These are phyloP conservation scores for Vanrija sp. DNA, from an alignment of 1,284 basidiomycete species.

Conservation along the genomic window DNA sequence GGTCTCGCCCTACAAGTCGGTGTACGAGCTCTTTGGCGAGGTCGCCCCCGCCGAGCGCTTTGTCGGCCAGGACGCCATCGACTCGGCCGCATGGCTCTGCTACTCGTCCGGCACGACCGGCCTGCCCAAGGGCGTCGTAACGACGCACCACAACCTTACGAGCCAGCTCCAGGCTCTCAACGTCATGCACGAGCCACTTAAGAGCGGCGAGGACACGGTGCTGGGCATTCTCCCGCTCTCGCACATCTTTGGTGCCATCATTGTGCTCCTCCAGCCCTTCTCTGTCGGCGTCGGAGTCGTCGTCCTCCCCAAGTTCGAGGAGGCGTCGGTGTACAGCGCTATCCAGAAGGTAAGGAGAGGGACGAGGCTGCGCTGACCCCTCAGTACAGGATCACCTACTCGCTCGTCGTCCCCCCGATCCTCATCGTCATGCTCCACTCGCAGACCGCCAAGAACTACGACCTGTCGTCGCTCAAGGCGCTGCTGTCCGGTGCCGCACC, in stretches of 20 bases:
- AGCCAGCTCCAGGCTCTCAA: conserved; percentile 28
- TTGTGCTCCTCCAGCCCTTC: conserved; percentile 60
- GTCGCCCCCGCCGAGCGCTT: conserved; percentile 2
- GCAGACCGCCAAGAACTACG: conserved; percentile 62
- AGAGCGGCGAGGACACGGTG: conserved; percentile 7
- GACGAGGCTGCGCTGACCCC: conserved; percentile 31
- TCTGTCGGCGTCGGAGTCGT: conserved; percentile 59
- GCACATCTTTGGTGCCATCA: conserved; percentile 18
- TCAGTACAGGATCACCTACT: conserved; percentile 60
- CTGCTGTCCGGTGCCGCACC: conserved; percentile 80
- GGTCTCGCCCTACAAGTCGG: conserved; percentile 7
- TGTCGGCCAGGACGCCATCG: conserved; percentile 3
- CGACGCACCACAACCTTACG: conserved; percentile 63
- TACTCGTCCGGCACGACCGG: conserved; percentile 63
- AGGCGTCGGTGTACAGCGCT: conserved; percentile 56
- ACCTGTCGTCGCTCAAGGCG: conserved; percentile 60
- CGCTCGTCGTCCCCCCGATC: conserved; percentile 78
- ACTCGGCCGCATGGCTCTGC: conserved; percentile 50
- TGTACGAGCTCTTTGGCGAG: conserved; percentile 4
- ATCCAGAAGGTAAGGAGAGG: conserved; percentile 58
- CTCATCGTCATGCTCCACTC: conserved; percentile 55
- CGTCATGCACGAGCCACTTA: not conserved
- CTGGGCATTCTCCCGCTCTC: conserved; percentile 18
- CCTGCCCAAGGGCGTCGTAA: conserved; percentile 50
- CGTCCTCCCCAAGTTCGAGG: conserved; percentile 63